phyloP scores from a whole-genome alignment of 208 protist genomes.

The Tritrichomonas musculus region DNA sequence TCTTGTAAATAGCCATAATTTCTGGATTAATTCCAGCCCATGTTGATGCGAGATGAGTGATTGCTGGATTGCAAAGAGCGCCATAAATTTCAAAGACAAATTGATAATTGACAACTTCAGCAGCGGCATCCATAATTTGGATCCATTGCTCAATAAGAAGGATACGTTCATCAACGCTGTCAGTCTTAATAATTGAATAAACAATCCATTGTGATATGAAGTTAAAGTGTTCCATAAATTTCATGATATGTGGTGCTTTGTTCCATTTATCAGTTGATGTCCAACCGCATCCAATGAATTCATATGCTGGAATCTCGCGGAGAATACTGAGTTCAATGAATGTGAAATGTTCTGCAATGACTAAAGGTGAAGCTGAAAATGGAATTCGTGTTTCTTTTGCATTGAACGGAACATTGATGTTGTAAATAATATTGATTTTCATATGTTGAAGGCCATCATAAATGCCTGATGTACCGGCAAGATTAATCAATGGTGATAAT shows the following conservation, averaged over 20 bases:
- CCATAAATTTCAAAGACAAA: neutral
- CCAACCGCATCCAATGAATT: neutral
- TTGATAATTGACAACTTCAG: neutral
- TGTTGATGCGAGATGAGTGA: neutral
- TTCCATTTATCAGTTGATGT: neutral
- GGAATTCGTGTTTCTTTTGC: too few relatives aligned
- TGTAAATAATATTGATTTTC: too few relatives aligned
- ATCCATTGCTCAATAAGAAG: neutral
- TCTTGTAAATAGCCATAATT: neutral
- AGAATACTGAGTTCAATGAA: neutral
- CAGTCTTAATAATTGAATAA: neutral
- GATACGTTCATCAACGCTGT: neutral
- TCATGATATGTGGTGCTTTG: neutral
- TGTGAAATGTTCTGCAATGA: neutral
- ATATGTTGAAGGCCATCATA: neutral
- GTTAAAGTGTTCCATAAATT: constrained; percentile 26
- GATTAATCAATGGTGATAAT: neutral
- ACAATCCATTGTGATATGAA: neutral
- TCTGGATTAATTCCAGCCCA: neutral
- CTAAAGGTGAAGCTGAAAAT: neutral
- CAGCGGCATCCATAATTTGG: neutral
- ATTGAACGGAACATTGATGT: too few relatives aligned
- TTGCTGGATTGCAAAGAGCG: neutral
- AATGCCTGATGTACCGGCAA: neutral
- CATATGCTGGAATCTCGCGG: neutral